These are phyloP conservation scores for Bolboschoenus planiculmis DNA, from an alignment of 176 grass and related monocot species.

Conservation along the genomic window DNA sequence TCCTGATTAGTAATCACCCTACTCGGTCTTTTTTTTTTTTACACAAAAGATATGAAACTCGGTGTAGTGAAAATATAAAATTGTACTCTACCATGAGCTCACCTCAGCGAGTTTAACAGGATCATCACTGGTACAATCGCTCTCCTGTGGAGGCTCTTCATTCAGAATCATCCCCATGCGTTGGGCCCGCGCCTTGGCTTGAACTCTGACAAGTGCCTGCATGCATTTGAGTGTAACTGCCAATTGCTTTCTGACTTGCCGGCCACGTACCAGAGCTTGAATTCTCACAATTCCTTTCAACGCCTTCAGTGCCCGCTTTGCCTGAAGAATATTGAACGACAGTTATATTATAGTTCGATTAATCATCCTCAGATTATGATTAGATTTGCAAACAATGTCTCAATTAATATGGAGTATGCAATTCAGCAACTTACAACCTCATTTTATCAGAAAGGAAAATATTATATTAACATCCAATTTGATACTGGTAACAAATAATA, in stretches of 20 bases:
- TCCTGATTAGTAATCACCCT: not conserved
- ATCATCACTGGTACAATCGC: constrained; percentile 22
- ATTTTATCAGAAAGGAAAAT: not conserved
- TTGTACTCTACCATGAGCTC: not conserved
- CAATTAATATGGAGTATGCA: not conserved
- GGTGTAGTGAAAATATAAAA: not conserved
- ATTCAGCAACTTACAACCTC: not conserved
- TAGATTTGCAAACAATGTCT: not conserved
- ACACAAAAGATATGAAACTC: not conserved
- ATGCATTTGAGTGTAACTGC: constrained; percentile 75
- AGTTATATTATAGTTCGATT: not conserved
- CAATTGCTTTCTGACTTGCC: constrained; percentile 70
- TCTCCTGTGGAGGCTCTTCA: constrained; percentile 12
- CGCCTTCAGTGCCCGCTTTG: constrained; percentile 63
- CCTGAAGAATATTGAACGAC: constrained; percentile 31
- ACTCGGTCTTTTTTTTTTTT: not conserved
- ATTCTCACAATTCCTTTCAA: constrained; percentile 72
- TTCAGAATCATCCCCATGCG: constrained; percentile 32
- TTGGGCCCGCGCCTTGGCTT: constrained; percentile 50
- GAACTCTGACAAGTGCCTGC: constrained; percentile 63
- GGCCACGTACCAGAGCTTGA: constrained; percentile 74
- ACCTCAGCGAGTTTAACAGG: constrained; percentile 69
- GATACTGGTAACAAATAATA: not conserved
- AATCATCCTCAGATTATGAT: not conserved
- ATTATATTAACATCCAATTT: not conserved